A percentile compares a stretch with the other conserved stretches of the same genome.
Conservation (phyloP, 1,284 basidiomycete genomes). For the Marasmius oreades region DNA sequence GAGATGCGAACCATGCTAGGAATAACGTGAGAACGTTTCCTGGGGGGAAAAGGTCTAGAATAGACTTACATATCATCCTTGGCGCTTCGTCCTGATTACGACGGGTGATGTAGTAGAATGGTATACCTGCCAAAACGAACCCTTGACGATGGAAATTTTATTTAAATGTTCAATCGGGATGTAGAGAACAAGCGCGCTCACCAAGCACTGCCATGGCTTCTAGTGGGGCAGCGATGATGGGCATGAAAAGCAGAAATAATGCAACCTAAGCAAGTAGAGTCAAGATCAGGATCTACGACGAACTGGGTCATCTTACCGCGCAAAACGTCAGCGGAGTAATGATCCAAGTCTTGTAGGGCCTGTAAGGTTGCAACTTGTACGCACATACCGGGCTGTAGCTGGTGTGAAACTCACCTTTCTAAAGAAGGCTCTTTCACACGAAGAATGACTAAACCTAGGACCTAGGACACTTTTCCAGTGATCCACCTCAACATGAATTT, state of each 20-base stretch:
- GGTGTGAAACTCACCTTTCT: slow-evolving; percentile 51
- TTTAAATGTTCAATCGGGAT: not conserved
- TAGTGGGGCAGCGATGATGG: slow-evolving; percentile 88
- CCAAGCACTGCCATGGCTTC: slow-evolving; percentile 86
- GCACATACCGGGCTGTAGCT: not conserved
- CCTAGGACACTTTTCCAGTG: slow-evolving; percentile 37
- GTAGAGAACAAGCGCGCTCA: slow-evolving; percentile 32
- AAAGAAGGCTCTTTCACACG: slow-evolving; percentile 90
- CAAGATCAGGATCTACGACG: slow-evolving; percentile 4
- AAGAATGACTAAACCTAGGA: slow-evolving; percentile 84
- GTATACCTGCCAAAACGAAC: slow-evolving; percentile 74
- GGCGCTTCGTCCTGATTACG: slow-evolving; percentile 43
- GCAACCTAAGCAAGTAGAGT: slow-evolving; percentile 56
- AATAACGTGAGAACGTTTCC: slow-evolving; percentile 10
- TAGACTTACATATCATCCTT: slow-evolving; percentile 44
- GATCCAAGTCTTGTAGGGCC: slow-evolving; percentile 92
- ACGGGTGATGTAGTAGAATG: slow-evolving; percentile 82
- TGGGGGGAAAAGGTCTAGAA: not conserved
- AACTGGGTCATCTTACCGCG: slow-evolving; percentile 49
- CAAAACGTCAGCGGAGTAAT: slow-evolving; percentile 91
- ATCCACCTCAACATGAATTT: not conserved
- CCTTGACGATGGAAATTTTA: slow-evolving; percentile 31
- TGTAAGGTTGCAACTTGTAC: slow-evolving; percentile 24
- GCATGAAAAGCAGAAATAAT: slow-evolving; percentile 92
- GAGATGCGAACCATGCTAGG: slow-evolving; percentile 41